phyloP scores from a whole-genome alignment of 2,329 filamentous ascomycete genomes.

The Xylariaceae sp. region DNA sequence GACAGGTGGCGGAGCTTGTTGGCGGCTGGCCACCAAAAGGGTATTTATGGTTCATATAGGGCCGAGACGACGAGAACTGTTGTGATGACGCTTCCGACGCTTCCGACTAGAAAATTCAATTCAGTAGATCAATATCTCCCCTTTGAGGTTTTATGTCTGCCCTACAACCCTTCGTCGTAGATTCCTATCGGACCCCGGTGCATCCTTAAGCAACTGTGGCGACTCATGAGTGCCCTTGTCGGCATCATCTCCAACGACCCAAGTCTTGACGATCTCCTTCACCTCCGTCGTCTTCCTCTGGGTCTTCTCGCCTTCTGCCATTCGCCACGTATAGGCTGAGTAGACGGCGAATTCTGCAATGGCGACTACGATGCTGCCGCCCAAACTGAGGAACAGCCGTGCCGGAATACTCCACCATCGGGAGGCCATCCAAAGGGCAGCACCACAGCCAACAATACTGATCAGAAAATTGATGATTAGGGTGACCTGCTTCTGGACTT shows the following conservation, averaged over 20 bases:
- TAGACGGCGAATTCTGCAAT: slow-evolving; percentile 80
- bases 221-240: slow-evolving; percentile 27
- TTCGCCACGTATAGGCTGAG: slow-evolving; percentile 71
- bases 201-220: slow-evolving; percentile 7
- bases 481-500: slow-evolving; percentile 79
- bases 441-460: slow-evolving; percentile 78
- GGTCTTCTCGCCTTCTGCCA: slow-evolving; percentile 67
- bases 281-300: slow-evolving; percentile 64
- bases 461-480: slow-evolving; percentile 89
- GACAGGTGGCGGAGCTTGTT: slow-evolving; percentile 4
- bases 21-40: slow-evolving; percentile 6
- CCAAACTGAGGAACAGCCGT: slow-evolving; percentile 71
- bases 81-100: background rate
- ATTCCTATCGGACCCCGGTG: slow-evolving; percentile 13
- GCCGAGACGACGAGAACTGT: background rate
- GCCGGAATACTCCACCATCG: slow-evolving; percentile 75
- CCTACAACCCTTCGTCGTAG: slow-evolving; percentile 27
- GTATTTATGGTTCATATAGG: background rate
- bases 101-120: background rate
- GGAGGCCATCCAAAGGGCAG: slow-evolving; percentile 76
- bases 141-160: slow-evolving; percentile 5
- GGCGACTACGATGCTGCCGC: slow-evolving; percentile 69
- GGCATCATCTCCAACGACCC: slow-evolving; percentile 59
- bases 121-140: background rate
- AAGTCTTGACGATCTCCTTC: slow-evolving; percentile 71